Evolutionary conservation across 2,329 filamentous ascomycete species (phyloP), one percentile per base, ranked within the genome.

Genomic region (Ceratocystis huliohia): DNA sequence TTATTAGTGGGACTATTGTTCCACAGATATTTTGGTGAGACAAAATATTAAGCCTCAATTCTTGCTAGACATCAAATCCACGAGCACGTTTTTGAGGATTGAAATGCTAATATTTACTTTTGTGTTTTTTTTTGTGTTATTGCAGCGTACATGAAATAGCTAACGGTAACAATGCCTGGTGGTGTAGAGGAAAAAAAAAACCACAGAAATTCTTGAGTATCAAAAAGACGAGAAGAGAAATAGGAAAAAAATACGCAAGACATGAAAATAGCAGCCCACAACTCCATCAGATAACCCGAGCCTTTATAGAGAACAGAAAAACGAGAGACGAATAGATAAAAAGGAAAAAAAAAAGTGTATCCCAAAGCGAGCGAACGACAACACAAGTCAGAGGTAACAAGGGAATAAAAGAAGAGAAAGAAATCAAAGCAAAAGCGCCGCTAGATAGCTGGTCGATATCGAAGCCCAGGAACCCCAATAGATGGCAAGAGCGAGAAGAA

Each of bases 371-470:
- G 41, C 30, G 41, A 25, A 41, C 20, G 33, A 65, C 20, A 56
- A 61, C 22, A 33, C 44, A 13, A 7, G n/a, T 33, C n/a, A 61
- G 46, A 46, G 22, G 64, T 64, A 37, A 65, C 25, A 22, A 10
- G 20, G 53, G 46, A 37, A 45, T 37, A 67, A 56, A 50, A 62
- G 33, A 65, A 56, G 17, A 48, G 64, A 20, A 65, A 48, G 62
- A 20, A 63, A 62, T 61, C 4, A 61, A n/a, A 53, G 3, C 20
- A 37, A 46, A 44, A 70, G 56, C 56, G 56, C 56, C 28, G 56
- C 56, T 59, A 59, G 56, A 59, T 59, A 59, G 28, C 25, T 59
- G 53, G 28, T 37, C 28, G 56, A 30, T 20, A 59, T 59, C 28
- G 28, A 59, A 59, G 56, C 28, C 30, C 56, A 37, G 28, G 28